Conservation (phyloP, 1,284 basidiomycete species). For the Sanguinoderma infundibulare region DNA sequence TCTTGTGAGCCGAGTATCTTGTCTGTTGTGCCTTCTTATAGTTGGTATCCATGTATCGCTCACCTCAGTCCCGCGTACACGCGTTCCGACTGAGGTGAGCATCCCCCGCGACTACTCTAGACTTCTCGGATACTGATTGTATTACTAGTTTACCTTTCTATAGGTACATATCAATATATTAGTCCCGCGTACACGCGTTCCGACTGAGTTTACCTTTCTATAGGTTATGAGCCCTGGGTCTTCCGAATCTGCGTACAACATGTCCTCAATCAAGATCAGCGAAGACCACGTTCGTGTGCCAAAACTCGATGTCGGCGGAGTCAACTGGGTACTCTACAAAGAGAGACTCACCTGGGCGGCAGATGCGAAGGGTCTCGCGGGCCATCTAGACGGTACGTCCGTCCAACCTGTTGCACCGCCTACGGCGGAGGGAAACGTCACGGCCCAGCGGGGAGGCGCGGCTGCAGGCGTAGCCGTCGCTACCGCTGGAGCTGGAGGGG, state of each 20-base stretch:
- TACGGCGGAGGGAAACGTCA: neutral
- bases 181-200: neutral
- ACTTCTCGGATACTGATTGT: neutral
- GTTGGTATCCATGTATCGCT: no score
- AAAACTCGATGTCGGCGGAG: conserved; percentile 11
- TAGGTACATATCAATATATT: neutral
- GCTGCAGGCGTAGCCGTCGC: neutral
- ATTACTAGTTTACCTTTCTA: neutral
- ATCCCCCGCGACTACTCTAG: neutral
- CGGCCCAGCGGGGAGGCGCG: neutral
- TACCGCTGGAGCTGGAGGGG: neutral
- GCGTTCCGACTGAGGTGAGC: conserved; percentile 10
- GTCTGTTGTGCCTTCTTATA: no score
- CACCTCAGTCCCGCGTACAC: conserved; percentile 9
- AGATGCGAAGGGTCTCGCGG: conserved; percentile 5
- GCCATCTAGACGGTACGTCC: conserved; percentile 13
- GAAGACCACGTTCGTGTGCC: conserved; percentile 11
- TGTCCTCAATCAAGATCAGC: conserved; percentile 9
- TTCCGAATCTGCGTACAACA: conserved; percentile 2
- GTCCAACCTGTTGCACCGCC: conserved; percentile 5
- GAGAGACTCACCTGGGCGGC: conserved; percentile 19
- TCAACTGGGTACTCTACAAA: conserved; percentile 19
- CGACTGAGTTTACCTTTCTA: conserved; percentile 9
- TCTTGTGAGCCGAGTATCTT: no score
- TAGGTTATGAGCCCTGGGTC: conserved; percentile 20